Evolutionary conservation across 176 grass and related monocot genomes (phyloP).

Genomic region (Hsuehochloa calcarea): DNA sequence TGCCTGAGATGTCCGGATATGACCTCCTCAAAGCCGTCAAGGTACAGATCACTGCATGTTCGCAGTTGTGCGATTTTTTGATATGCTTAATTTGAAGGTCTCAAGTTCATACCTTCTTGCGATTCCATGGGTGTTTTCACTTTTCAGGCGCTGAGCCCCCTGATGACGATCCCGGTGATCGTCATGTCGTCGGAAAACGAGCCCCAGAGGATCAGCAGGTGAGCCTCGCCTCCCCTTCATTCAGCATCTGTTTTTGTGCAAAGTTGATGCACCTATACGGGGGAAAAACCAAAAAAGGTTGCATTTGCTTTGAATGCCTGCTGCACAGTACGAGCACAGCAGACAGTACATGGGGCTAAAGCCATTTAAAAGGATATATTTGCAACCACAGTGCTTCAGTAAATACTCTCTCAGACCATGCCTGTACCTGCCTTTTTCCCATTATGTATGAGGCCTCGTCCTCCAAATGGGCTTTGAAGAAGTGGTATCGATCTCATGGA

Average conservation of each 20-base stretch:
- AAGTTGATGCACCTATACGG: not conserved
- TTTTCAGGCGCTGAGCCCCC: slow-evolving; percentile 65
- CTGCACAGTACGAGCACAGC: not conserved
- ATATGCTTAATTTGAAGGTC: not conserved
- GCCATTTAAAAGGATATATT: not conserved
- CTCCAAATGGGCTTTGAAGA: not conserved
- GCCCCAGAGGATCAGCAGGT: slow-evolving; percentile 97
- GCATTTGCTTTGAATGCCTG: not conserved
- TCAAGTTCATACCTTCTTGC: not conserved
- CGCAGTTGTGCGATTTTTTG: not conserved
- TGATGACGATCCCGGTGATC: slow-evolving; percentile 82
- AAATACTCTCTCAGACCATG: slow-evolving; percentile 15
- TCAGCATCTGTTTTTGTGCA: slow-evolving; percentile 18
- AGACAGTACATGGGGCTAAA: not conserved
- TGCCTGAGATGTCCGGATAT: slow-evolving; percentile 98
- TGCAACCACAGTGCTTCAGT: not conserved
- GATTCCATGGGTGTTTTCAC: not conserved
- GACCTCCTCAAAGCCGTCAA: slow-evolving; percentile 93
- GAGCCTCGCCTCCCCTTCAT: not conserved
- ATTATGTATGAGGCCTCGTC: not conserved
- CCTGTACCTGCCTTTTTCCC: slow-evolving; percentile 15
- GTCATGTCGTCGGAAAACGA: slow-evolving; percentile 99
- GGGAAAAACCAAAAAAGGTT: not conserved
- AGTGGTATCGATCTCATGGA: not conserved
- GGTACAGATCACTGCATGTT: slow-evolving; percentile 35